Percentiles rank a stretch among this genome's conserved stretches.
Conservation (phyloP, 2,329 filamentous ascomycete genomes). For the Penicillium verrucosum region DNA sequence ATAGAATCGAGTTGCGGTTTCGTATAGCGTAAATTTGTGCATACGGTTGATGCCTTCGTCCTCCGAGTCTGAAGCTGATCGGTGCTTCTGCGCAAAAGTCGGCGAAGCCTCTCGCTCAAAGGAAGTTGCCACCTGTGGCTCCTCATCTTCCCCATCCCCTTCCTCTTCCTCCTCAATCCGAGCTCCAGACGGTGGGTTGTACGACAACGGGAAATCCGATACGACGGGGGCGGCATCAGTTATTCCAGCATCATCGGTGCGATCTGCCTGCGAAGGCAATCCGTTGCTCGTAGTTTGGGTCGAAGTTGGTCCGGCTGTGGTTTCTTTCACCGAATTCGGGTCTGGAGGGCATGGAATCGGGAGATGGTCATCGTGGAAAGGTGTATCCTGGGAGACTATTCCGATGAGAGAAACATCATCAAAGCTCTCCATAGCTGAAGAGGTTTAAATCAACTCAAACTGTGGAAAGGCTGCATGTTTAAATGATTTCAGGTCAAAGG, state of each 20-base stretch:
- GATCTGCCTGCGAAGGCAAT: slow-evolving; percentile 5
- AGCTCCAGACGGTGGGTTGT: slow-evolving; percentile 32
- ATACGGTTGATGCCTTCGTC: slow-evolving; percentile 59
- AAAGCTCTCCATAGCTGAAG: slow-evolving; percentile 38
- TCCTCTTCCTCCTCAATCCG: slow-evolving; percentile 33
- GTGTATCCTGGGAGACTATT: slow-evolving; percentile 15
- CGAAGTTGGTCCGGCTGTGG: slow-evolving; percentile 12
- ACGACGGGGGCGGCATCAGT: slow-evolving; percentile 16
- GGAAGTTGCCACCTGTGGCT: slow-evolving; percentile 44
- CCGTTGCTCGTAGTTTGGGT: slow-evolving; percentile 10
- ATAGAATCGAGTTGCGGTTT: slow-evolving; percentile 90
- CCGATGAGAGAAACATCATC: slow-evolving; percentile 34
- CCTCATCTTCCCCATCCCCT: slow-evolving; percentile 44
- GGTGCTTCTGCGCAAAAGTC: slow-evolving; percentile 38
- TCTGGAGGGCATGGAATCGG: slow-evolving; percentile 4
- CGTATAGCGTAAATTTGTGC: slow-evolving; percentile 97
- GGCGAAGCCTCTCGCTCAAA: slow-evolving; percentile 44
- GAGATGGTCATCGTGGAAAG: slow-evolving; percentile 16
- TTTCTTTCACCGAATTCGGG: slow-evolving; percentile 10
- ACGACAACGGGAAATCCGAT: slow-evolving; percentile 30
- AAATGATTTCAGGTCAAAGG: background rate
- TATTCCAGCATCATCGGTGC: slow-evolving; percentile 17
- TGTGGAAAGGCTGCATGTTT: background rate
- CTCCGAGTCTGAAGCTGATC: slow-evolving; percentile 35
- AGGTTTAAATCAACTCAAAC: background rate